phyloP scores from a whole-genome alignment of 2,329 filamentous ascomycete genomes.

The Neophaeococcomyces aloes region DNA sequence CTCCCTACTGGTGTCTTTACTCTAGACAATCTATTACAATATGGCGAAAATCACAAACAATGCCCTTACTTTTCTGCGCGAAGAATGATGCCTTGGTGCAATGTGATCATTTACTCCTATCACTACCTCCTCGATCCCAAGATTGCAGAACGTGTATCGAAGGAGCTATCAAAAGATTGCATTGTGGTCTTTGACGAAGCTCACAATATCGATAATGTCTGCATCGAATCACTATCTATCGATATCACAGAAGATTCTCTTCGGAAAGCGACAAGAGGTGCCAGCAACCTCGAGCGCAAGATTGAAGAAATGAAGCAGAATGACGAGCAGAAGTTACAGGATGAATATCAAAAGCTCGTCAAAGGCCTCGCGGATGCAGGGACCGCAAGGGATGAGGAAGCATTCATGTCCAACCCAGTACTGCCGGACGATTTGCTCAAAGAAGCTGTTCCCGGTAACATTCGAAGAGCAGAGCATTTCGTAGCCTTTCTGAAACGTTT shows the following conservation, averaged over 20 bases:
- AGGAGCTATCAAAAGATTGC: slow-evolving; percentile 92
- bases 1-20: slow-evolving; percentile 95
- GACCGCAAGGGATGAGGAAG: slow-evolving; percentile 81
- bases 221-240: slow-evolving; percentile 93
- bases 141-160: slow-evolving; percentile 89
- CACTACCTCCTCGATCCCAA: slow-evolving; percentile 97
- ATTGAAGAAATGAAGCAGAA: slow-evolving; percentile 93
- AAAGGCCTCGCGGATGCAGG: slow-evolving; percentile 82
- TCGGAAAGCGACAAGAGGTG: slow-evolving; percentile 79
- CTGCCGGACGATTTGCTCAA: slow-evolving; percentile 87
- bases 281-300: slow-evolving; percentile 78
- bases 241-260: slow-evolving; percentile 93
- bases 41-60: slow-evolving; percentile 91
- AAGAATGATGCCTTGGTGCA: slow-evolving; percentile 99
- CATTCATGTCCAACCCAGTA: slow-evolving; percentile 94
- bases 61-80: slow-evolving; percentile 95
- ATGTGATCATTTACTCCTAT: slow-evolving; percentile 99
- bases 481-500: slow-evolving; percentile 90
- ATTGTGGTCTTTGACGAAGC: slow-evolving; percentile 98
- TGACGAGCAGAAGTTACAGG: slow-evolving; percentile 86
- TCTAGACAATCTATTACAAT: slow-evolving; percentile 74
- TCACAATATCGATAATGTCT: slow-evolving; percentile 99
- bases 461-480: slow-evolving; percentile 90
- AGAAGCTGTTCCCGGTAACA: slow-evolving; percentile 94
- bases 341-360: slow-evolving; percentile 90